Percentiles rank a stretch among this genome's conserved stretches.
These are phyloP conservation scores for Claviceps digitariae DNA, from an alignment of 2,329 filamentous ascomycete genomes.

Conservation along the genomic window DNA sequence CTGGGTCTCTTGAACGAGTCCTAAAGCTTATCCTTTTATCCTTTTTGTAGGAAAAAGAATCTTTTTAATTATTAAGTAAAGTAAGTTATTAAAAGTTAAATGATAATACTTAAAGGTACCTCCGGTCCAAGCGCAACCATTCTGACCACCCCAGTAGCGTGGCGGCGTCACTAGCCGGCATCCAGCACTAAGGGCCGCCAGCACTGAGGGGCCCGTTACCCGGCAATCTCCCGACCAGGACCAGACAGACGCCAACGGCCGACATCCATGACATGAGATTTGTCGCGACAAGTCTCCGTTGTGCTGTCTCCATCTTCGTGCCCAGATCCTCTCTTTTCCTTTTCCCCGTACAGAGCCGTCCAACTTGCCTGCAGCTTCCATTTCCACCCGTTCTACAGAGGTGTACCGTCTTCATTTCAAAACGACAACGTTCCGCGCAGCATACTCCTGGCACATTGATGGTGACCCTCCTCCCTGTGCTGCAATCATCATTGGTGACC, in stretches of 20 bases:
- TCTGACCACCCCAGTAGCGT: no score
- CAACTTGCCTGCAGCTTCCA: background rate
- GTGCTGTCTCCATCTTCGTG: no score
- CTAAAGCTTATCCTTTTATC: conserved; percentile 2
- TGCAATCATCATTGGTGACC: no score
- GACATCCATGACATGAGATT: background rate
- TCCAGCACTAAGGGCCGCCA: no score
- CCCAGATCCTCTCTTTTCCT: background rate
- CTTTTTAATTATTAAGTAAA: conserved; percentile 7
- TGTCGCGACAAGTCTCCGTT: background rate
- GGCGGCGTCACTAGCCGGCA: no score
- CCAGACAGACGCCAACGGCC: background rate
- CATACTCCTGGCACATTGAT: background rate
- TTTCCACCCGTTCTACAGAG: background rate
- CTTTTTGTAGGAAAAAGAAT: conserved; percentile 5
- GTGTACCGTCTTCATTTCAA: background rate
- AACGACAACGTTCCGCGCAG: background rate
- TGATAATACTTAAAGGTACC: no score
- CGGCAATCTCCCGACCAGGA: conserved; percentile 3
- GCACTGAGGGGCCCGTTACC: no score
- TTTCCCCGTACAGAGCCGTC: background rate
- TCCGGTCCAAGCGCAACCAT: no score
- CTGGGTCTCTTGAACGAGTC: conserved; percentile 6
- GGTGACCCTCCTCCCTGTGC: no score
- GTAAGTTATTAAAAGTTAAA: no score